Evolutionary conservation across 169 alveolate species (phyloP), one percentile per base, ranked within the genome.

Genomic region (Plasmodium gonderi): DNA sequence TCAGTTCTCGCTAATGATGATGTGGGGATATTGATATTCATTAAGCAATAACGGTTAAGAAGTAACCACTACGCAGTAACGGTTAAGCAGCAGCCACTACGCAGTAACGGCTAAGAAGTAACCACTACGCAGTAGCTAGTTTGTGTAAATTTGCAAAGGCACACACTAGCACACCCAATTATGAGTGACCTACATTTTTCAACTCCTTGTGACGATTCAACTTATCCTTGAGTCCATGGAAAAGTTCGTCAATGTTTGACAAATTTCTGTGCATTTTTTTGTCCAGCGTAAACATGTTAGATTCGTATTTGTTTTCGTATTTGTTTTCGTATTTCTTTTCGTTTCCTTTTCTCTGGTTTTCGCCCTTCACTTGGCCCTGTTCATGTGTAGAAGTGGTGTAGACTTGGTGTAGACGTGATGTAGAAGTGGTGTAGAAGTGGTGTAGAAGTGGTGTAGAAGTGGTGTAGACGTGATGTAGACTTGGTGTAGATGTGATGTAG

Each of bases 231-330:
- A 82, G 60, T 23, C 78, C 81, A 36, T 23, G 72, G 12, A 82
- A 49, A 26, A 82, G 51, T 69, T 6, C 75, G 26, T 82, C 82
- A 12, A 82, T 36, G 64, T 29, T 82, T 14, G 67, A 26, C 78
- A 82, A 29, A 26, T 44, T 82, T 29, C 23, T 82, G 72, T 82
- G 92, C 92, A 82, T 82, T 47, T 49, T 82, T 45, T 82, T 82
- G 23, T 82, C 92, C 40, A 82, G 36, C 7, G 72, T 82, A 45
- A 45, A 82, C 92, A 82, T 82, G 33, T 69, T 40, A 12, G 92
- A 82, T 69, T 82, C 92, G 17, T 68, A 67, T 6, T 78, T 26
- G 7, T 20, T 45, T 23, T 60, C 74, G 1, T 38, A n/a, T n/a
- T n/a, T n/a, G n/a, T n/a, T n/a, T 69, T 82, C 92, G 17, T 68